Evolutionary conservation across 2,329 filamentous ascomycete genomes (phyloP), one percentile per base, ranked within the genome.

Genomic region (Phaeosphaeriaceae sp.): DNA sequence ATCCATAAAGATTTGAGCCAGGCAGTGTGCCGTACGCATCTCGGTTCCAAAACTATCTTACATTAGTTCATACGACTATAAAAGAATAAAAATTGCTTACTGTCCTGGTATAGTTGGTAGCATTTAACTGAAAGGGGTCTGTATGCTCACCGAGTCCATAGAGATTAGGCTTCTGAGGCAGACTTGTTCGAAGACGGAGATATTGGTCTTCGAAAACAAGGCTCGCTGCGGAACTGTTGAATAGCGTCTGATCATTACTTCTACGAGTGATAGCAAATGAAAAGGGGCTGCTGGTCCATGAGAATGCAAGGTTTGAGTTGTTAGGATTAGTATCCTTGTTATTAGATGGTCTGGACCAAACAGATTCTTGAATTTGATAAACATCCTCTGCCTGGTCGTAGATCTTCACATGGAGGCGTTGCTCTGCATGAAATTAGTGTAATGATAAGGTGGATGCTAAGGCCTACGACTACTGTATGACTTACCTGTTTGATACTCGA

Each of bases 141-240:
- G 84, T 86, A 60, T 90, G 87, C 72, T 92, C 89, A 34, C 89
- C 90, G 5, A 93, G 79, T 1, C 90, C 89, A 64, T 93, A 93
- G 3, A 94, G 75, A 60, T 87, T 83, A 0, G 89, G 87, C 36
- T 83, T 77, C 1, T 82, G 72, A 0, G 90, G 88, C 11, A 93
- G 78, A 50, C 78, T 81, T 0, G 89, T 92, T 41, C 87, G 81
- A 46, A 93, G 77, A 13, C 86, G 83, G 20, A 93, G 73, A 61
- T 90, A 93, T 70, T 93, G 89, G 2, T 83, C 83, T 73, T 93
- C 87, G 59, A 92, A 94, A 23, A 93, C 77, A 2, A 93, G 76
- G 13, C 78, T 78, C 2, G 84, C 82, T 1, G 82, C 87, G 0
- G 85, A 85, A 0, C 87, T 89, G 62, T 92, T 86, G 69, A 90